Conservation (phyloP, 352 stramenopile species). For the Globisporangium middletonii region DNA sequence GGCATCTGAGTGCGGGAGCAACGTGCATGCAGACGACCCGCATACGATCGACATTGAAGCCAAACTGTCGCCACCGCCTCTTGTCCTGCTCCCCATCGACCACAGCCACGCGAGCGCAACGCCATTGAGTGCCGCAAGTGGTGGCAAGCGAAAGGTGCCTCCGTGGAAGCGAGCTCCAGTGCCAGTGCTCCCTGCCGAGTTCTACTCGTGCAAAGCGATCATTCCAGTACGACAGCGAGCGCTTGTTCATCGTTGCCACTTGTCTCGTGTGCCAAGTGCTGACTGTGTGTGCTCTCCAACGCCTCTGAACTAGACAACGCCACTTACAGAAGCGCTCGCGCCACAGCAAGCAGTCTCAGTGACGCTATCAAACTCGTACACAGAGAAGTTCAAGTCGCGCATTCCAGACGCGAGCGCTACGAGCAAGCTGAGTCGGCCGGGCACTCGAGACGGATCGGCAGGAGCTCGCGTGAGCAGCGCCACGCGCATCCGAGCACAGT, state of each 20-base stretch:
- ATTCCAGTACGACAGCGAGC: conserved; percentile 24
- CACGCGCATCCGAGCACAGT: conserved; percentile 18
- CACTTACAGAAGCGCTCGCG: not conserved
- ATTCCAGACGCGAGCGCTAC: not conserved
- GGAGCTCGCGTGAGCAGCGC: conserved; percentile 9
- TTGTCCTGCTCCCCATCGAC: conserved; percentile 3
- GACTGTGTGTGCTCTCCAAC: too few species aligned
- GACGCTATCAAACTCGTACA: conserved; percentile 20
- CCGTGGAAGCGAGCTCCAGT: conserved; percentile 56
- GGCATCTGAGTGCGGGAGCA: too few species aligned
- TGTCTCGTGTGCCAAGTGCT: too few species aligned
- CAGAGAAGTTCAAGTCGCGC: conserved; percentile 25
- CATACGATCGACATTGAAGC: not conserved
- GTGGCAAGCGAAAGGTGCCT: conserved; percentile 24
- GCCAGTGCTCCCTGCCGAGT: conserved; percentile 41
- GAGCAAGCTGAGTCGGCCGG: not conserved
- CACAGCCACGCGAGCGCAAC: not conserved
- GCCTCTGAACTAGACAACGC: not conserved
- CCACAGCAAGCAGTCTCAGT: not conserved
- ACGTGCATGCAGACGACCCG: too few species aligned
- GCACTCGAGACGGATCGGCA: conserved; percentile 7
- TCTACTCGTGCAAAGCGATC: conserved; percentile 45
- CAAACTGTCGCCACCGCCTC: not conserved
- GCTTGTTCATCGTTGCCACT: too few species aligned
- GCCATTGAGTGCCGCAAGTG: conserved; percentile 3